Evolutionary conservation across 202 grass and related monocot species (phyloP).

Genomic region (Carex arenaria): DNA sequence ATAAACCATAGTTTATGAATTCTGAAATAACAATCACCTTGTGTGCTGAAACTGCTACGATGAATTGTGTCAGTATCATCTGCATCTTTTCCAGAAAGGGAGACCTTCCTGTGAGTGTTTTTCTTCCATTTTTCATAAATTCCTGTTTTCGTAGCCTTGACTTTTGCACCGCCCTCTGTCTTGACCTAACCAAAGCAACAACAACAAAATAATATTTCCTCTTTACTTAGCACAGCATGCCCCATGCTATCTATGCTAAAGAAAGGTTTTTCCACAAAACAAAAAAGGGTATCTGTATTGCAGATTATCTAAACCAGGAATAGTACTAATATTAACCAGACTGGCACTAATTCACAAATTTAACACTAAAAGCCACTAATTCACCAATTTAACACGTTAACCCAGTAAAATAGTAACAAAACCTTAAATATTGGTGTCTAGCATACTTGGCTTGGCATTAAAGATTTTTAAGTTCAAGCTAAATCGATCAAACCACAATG

Average conservation of each 20-base stretch:
- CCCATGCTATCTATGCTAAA: not conserved
- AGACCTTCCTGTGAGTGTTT: constrained; percentile 62
- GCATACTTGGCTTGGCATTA: not conserved
- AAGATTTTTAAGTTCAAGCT: not conserved
- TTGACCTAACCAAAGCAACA: constrained; percentile 50
- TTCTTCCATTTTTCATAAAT: constrained; percentile 90
- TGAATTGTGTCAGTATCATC: constrained; percentile 25
- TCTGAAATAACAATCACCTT: not conserved
- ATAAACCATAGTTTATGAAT: not conserved
- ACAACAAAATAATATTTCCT: not conserved
- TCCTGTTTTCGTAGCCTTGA: constrained; percentile 60
- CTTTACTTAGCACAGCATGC: not conserved
- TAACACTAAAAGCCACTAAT: not conserved
- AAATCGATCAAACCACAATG: not conserved
- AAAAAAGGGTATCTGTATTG: not conserved
- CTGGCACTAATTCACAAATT: not conserved
- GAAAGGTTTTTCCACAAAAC: not conserved
- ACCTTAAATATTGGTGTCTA: not conserved
- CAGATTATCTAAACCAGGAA: not conserved
- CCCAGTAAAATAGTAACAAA: not conserved
- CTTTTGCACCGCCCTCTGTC: constrained; percentile 63
- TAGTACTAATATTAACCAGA: not conserved
- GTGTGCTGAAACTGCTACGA: not conserved
- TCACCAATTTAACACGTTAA: not conserved
- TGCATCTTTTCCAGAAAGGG: constrained; percentile 39